Base-by-base conservation (phyloP, 2,329 filamentous ascomycete genomes). In the Fusarium anthophilum region DNA sequence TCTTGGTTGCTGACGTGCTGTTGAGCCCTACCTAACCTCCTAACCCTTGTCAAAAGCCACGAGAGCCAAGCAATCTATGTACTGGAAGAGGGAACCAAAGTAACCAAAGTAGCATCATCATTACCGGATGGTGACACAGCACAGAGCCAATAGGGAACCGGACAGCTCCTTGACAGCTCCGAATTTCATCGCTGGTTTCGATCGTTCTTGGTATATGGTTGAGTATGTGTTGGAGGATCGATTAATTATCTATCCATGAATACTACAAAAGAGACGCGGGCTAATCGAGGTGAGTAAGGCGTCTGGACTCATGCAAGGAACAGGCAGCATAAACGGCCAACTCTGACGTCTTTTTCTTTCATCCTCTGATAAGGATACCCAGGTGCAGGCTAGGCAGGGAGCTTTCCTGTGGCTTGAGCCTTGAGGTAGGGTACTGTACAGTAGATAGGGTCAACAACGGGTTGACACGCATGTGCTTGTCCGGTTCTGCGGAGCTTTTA, bases 101-200 rank as follows among this genome's bases (percentile, higher is more conserved):
- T 59, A 72, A 50, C 24, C 38, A 48, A 50, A 35, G 47, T 57
- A 73, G 26, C 59, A 72, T 72, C 63, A 73, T 66, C 55, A 70
- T 66, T 66, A 55, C 59, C 39, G 14, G 45, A 59, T 73, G 55
- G 45, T 73, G 48, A 70, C 66, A 73, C 56, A 71, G 63, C 60
- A 47, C 35, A 22, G 15, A 56, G 39, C 47, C 26, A 56, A 48
- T 35, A 44, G 37, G 30, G 20, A 59, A 15, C 43, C 24, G 22
- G 35, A 28, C 44, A 43, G 28, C 44, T 47, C 50, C n/a, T 26
- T 41, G 44, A 43, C 35, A 55, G 51, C 43, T 57, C 30, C 30
- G 14, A 22, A 41, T 50, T 41, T 47, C 26, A n/a, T 51, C 30
- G 18, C 22, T 30, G n/a, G n/a, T 18, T 44, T 54, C 24, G 35